Evolutionary conservation across 2,329 filamentous ascomycete species (phyloP), one percentile per base, ranked within the genome.

Genomic region (Sporothrix pallida): DNA sequence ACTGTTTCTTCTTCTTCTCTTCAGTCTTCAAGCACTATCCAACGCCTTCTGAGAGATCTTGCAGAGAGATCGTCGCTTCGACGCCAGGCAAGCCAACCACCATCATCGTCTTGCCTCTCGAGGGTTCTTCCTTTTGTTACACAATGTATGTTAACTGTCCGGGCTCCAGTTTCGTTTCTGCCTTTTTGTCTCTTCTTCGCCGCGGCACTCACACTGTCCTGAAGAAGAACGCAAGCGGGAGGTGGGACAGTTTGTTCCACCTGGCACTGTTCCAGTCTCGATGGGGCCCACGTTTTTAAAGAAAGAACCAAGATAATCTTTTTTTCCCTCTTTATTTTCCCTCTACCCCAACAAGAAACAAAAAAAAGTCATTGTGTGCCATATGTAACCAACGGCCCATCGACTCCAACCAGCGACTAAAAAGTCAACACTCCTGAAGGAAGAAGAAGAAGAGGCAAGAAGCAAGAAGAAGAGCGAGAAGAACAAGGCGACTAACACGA

Each of bases 1-100:
- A 73, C 54, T 70, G 26, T 74, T 74, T 71, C 72, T 60, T 68
- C 50, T 68, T 67, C 48, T 48, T 42, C 60, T 50, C 42, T 60
- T 60, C 42, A 48, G 31, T 37, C 31, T 37, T 37, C 31, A 37
- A 37, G 58, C 58, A 58, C 37, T 26, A 65, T 5, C 31, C 68
- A 44, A 26, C 72, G 68, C 60, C 17, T 67, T 23, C 54, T 42
- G 60, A 42, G 60, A 67, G 60, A 50, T 48, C 48, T 44, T 58
- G 48, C 60, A 67, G 50, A 72, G 60, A 72, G 71, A 67, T 26
- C 48, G 63, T 48, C 79, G 42, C 54, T 23, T 9, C 82, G 81
- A 86, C 83, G 83, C 85, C 86, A 88, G 87, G 87, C 88, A 89
- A 87, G 88, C 88, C 88, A 87, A 87, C 88, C 88, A 89, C 31